These are phyloP conservation scores for Ogataea glucozyma DNA, from an alignment of 805 yeast species.

Conservation along the genomic window DNA sequence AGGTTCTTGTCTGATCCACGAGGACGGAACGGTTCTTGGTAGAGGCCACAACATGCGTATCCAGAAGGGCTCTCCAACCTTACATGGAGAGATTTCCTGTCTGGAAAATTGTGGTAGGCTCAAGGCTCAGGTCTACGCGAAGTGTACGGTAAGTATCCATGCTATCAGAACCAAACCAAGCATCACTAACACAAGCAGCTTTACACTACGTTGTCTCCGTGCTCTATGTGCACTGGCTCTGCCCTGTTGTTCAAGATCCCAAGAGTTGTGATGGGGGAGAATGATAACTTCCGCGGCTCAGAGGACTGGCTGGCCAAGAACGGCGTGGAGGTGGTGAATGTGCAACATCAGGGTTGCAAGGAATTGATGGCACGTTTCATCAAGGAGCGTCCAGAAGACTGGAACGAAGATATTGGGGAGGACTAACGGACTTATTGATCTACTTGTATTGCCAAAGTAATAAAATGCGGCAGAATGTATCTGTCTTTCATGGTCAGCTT, in stretches of 20 bases:
- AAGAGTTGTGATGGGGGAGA: slow-evolving; percentile 88
- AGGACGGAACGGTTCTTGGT: slow-evolving; percentile 80
- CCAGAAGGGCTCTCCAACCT: slow-evolving; percentile 78
- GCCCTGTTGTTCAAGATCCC: slow-evolving; percentile 84
- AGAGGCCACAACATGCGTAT: slow-evolving; percentile 89
- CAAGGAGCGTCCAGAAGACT: slow-evolving; percentile 69
- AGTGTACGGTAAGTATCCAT: slow-evolving; percentile 61
- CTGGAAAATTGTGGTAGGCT: slow-evolving; percentile 90
- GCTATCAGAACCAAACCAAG: too few relatives aligned
- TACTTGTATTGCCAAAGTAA: too few relatives aligned
- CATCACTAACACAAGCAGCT: slow-evolving; percentile 37
- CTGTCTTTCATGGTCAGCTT: background rate
- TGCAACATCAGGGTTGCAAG: slow-evolving; percentile 61
- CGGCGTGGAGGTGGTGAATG: slow-evolving; percentile 72
- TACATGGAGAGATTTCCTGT: slow-evolving; percentile 92
- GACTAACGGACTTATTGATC: slow-evolving; percentile 1
- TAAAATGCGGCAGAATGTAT: too few relatives aligned
- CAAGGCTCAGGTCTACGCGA: slow-evolving; percentile 73
- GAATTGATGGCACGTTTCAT: slow-evolving; percentile 78
- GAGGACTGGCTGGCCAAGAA: slow-evolving; percentile 67
- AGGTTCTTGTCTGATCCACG: slow-evolving; percentile 71
- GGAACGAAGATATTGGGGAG: slow-evolving; percentile 80
- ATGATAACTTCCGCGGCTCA: slow-evolving; percentile 77
- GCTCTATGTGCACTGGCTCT: slow-evolving; percentile 95
- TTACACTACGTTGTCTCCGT: slow-evolving; percentile 91